A percentile compares a stretch with the other conserved stretches of the same genome.
phyloP scores from a whole-genome alignment of 1,284 basidiomycete genomes.

The Volvariella surrecta region DNA sequence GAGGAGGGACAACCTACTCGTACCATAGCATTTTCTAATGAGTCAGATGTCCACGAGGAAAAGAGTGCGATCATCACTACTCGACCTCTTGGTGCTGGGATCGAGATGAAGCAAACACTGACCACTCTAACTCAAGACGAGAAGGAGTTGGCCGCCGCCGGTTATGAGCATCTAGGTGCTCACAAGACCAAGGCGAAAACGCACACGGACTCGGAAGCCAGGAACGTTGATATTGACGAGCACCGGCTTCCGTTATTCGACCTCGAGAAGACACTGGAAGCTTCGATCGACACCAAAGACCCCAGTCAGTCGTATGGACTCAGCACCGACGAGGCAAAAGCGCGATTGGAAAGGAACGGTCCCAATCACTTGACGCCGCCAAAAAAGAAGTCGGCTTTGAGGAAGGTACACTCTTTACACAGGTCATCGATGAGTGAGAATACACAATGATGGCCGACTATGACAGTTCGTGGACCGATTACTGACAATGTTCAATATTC shows the following conservation, averaged over 20 bases:
- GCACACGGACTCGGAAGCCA: conserved; percentile 19
- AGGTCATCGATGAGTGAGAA: background rate
- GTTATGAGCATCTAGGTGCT: conserved; percentile 52
- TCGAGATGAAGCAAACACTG: conserved; percentile 49
- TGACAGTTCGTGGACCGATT: conserved; percentile 54
- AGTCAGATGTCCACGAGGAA: conserved; percentile 31
- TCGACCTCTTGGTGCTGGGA: conserved; percentile 33
- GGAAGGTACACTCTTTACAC: conserved; percentile 36
- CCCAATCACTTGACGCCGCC: conserved; percentile 59
- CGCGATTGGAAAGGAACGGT: conserved; percentile 44
- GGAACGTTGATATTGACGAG: conserved; percentile 46
- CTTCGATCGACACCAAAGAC: conserved; percentile 45
- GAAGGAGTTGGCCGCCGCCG: conserved; percentile 55
- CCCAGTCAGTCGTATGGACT: conserved; percentile 44
- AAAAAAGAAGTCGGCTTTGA: conserved; percentile 54
- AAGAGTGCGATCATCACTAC: conserved; percentile 18
- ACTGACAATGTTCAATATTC: conserved; percentile 59
- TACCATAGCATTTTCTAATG: conserved; percentile 40
- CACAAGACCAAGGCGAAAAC: conserved; percentile 27
- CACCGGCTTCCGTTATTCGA: conserved; percentile 37
- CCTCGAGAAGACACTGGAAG: conserved; percentile 33
- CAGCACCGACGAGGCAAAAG: conserved; percentile 42
- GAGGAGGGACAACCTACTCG: conserved; percentile 21
- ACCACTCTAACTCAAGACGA: conserved; percentile 60
- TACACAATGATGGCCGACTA: conserved; percentile 2